Evolutionary conservation across 2,329 filamentous ascomycete species (phyloP), one percentile per base, ranked within the genome.

Genomic region (Colletotrichum sp.): DNA sequence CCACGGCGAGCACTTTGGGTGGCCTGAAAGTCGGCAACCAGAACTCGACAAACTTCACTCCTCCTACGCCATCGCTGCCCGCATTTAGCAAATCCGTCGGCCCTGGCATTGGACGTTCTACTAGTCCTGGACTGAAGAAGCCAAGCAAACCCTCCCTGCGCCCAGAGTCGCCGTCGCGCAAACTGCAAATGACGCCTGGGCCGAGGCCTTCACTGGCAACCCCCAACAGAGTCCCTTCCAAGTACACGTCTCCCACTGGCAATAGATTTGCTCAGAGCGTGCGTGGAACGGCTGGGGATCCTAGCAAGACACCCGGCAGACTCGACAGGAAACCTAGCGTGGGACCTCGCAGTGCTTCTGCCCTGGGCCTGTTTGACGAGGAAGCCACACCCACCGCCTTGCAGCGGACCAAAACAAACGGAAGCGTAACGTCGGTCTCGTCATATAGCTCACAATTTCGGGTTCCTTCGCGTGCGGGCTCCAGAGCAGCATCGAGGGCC

Each of bases 71-170:
- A 0, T 90, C 90, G 1, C 80, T 95, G 66, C 90, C 94, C 71
- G 96, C 96, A 82, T 97, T 98, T 86, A 97, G 95, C 82, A 95
- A 98, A 84, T 98, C 96, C 0, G 88, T 98, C 60, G 96, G 96
- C 1, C 94, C 94, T 18, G 28, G 18, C 43, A 52, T 52, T 6
- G 80, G 81, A 55, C 91, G 94, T 81, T 92, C 93, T 32, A 83
- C 92, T 28, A 96, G 94, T 81, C 95, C 96, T 4, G 87, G 91
- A 64, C 91, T 93, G 80, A 96, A 94, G 83, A 92, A 91, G 79
- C 86, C 92, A 60, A 76, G 74, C 34, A 92, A 96, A 74, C 92
- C 93, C 10, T 98, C 96, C 3, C 88, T 98, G n/a, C 94, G 96
- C 34, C 94, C 97, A 7, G 96, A 98, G 78, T 98, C 96, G 3